Evolutionary conservation across 139 green algal genomes (phyloP).

Genomic region (Haematococcus sp.): DNA sequence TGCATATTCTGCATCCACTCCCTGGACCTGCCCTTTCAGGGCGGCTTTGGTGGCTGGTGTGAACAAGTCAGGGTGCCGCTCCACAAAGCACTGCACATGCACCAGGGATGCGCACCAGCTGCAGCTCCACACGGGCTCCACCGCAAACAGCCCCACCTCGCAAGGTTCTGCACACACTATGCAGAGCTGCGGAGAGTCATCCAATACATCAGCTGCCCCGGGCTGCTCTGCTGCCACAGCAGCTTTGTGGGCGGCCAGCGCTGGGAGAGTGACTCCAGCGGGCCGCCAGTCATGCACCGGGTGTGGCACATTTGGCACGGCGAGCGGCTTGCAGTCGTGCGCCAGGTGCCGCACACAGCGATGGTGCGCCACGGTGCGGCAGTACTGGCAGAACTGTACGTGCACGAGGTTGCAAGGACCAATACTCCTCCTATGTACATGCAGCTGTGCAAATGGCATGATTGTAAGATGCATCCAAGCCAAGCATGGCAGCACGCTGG

Average conservation of each 20-base stretch:
- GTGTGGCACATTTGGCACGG: slow-evolving; percentile 8
- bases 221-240: background rate
- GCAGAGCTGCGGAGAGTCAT: slow-evolving; percentile 29
- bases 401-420: background rate
- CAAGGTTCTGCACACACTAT: slow-evolving; percentile 55
- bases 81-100: slow-evolving; percentile 64
- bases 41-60: slow-evolving; percentile 13
- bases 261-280: slow-evolving; percentile 15
- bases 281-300: slow-evolving; percentile 34
- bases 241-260: background rate
- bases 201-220: background rate
- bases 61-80: slow-evolving; percentile 27
- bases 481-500: background rate
- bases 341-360: slow-evolving; percentile 41
- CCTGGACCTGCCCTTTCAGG: slow-evolving; percentile 20
- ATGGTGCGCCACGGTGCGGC: slow-evolving; percentile 59
- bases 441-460: background rate
- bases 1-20: background rate
- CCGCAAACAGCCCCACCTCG: slow-evolving; percentile 45
- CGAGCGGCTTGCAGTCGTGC: slow-evolving; percentile 44
- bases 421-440: background rate
- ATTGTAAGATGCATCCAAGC: background rate
- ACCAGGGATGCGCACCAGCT: slow-evolving; percentile 51
- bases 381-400: slow-evolving; percentile 54
- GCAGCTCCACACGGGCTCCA: slow-evolving; percentile 74